Base-by-base conservation (phyloP, 345 rosid species). In the Aethionema arabicum region DNA sequence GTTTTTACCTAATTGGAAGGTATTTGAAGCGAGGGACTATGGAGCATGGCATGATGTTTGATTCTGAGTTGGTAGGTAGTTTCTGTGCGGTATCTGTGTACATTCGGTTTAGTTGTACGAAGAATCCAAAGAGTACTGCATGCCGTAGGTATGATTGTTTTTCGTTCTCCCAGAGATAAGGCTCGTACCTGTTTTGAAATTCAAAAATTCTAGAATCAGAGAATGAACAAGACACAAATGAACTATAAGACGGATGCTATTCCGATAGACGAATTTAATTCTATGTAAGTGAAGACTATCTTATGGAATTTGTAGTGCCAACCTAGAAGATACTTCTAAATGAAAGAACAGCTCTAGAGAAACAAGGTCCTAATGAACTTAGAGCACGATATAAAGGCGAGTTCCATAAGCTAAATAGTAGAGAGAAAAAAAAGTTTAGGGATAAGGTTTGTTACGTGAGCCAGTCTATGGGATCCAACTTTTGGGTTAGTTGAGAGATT, bases 381-480 rank as follows among this genome's bases (percentile, higher is more conserved):
- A 37, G 21, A 36, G 41, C 33, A 56, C 33, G 42, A 41, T 11
- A 38, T n/a, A 62, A 32, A 57, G 49, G 7, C 47, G 33, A 47
- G 12, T n/a, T n/a, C n/a, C 15, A 47, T 3, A 7, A 4, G 56
- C 61, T 31, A 37, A 5, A 27, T 46, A 59, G 31, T 45, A 45
- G 59, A 42, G 59, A 42, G 47, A 62, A 36, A 50, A 32, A 35
- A 64, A 16, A 49, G 31, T 14, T 33, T 32, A 58, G 61, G 62
- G 48, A 50, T 40, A 21, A 27, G 49, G 27, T 50, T 56, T 66
- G 95, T 83, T 82, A 93, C 97, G 99, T 93, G 39, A 80, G 95
- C 99, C 99, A 87, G 69, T 93, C 99, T 72, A 93, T 93, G 50
- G 97, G 96, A 77, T 93, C 99, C 80, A 93, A 75, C 74, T 85